These are phyloP conservation scores for Passiflora organensis DNA, from an alignment of 345 rosid genomes.

Conservation along the genomic window DNA sequence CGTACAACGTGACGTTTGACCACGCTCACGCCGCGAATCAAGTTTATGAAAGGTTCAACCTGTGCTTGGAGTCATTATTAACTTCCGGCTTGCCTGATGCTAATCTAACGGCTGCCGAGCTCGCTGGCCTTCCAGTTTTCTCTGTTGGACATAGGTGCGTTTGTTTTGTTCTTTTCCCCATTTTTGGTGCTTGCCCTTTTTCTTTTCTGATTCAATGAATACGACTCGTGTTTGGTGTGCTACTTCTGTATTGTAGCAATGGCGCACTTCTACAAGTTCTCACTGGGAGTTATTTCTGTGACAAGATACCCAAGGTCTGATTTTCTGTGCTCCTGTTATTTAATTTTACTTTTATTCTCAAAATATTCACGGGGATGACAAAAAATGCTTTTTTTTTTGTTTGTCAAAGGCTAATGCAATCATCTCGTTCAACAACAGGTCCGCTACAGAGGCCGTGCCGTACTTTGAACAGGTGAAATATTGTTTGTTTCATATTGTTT, in stretches of 20 bases:
- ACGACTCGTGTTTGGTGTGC: constrained; percentile 1
- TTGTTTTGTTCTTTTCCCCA: background rate
- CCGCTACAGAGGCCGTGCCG: constrained; percentile 95
- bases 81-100: constrained; percentile 56
- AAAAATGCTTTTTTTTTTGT: constrained; percentile 38
- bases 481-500: constrained; percentile 7
- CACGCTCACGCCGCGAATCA: constrained; percentile 71
- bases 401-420: constrained; percentile 86
- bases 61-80: constrained; percentile 54
- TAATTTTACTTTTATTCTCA: constrained; percentile 4
- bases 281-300: constrained; percentile 76
- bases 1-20: constrained; percentile 87
- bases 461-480: constrained; percentile 84
- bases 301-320: constrained; percentile 85
- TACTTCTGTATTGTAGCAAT: constrained; percentile 47
- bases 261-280: constrained; percentile 91
- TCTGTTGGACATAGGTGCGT: constrained; percentile 87
- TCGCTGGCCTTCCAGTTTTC: constrained; percentile 61
- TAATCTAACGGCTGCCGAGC: constrained; percentile 45
- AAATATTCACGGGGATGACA: constrained; percentile 39
- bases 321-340: constrained; percentile 7
- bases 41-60: constrained; percentile 66
- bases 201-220: background rate
- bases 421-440: constrained; percentile 90
- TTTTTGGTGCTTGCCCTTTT: background rate